Base-by-base conservation (phyloP, 306 rosid species). In the Rosa persica region DNA sequence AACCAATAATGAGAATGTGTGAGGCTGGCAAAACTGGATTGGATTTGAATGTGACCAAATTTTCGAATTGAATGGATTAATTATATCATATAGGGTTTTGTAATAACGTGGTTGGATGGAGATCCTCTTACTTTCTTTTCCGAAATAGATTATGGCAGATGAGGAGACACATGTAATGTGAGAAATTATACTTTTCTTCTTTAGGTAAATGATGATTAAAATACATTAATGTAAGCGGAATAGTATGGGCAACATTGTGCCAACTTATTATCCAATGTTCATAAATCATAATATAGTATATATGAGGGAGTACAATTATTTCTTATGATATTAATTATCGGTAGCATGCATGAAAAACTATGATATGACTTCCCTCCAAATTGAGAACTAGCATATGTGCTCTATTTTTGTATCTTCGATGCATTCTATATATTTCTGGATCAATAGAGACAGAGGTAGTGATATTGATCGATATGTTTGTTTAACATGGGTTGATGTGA, bases 221-320 rank as follows among this genome's bases (percentile, higher is more conserved):
- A 39, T 34, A 17, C 70, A 52, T 36, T 39, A 48, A 67, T 5
- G 62, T 40, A 34, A 42, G 71, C 61, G 22, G 72, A 58, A 74
- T 34, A 44, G 80, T 44, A 84, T 83, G 86, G 88, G 82, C 88
- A 81, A 36, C 51, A 67, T 79, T 72, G 80, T 77, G 81, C 88
- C 77, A 81, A 70, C 61, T 68, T 34, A 36, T 66, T 73, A 25
- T 77, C 52, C 67, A 43, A 15, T 62, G 42, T 30, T 62, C 68
- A 13, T 30, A 30, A 30, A 30, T 30, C 36, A 30, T 30, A 2
- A 30, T 30, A 30, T 62, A 34, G 30, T 62, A 30, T 34, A 5
- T 2, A 62, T 62, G 67, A 60, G 0, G 38, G 19, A 27, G 8
- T 61, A 5, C 4, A 25, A 61, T 27, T 23, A 61, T 61, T 61